Base-by-base conservation (phyloP, 257 asterid genomes). In the Striga asiatica region DNA sequence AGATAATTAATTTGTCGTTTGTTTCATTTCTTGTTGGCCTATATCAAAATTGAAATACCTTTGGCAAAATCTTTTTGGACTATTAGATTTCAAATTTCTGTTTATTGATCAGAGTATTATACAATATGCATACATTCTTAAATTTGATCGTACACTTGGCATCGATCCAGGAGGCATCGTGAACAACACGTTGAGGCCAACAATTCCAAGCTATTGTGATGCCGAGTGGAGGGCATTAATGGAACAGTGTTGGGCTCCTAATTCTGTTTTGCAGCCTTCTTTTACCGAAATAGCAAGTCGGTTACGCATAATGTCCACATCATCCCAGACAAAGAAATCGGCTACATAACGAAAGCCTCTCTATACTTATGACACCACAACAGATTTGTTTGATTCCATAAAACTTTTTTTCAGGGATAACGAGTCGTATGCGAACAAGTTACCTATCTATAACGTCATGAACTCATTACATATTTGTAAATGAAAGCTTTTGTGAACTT, bases 201-300 rank as follows among this genome's bases (percentile, higher is more conserved):
- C 83, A 11, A 86, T 89, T 64, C 97, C 97, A 41, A 74, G 78
- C 78, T 71, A 64, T 60, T 89, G 97, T n/a, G 97, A 89, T 66
- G 29, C 84, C 31, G 97, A 89, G 41, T 89, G 97, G 97, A 76
- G 86, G 72, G 58, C 56, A 29, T 56, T 89, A 54, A 85, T 89
- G 95, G 95, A 85, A 70, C 83, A 89, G 63, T 89, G 97, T 60
- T 89, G 97, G 96, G 76, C 95, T 19, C 97, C 97, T 5, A 82
- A 83, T 79, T 94, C 97, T 19, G 63, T 75, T 7, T 54, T 71
- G 9, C 75, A 95, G 74, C 97, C 97, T 7, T 81, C 88, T 9
- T 89, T 89, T 49, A 77, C 89, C 0, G 94, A 85, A 70, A 89
- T 89, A 25, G 81, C 95, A 32, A 72, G 82, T 25, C 81, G 93